Evolutionary conservation across 2,329 filamentous ascomycete species (phyloP).

Genomic region (Cadophora sp.): DNA sequence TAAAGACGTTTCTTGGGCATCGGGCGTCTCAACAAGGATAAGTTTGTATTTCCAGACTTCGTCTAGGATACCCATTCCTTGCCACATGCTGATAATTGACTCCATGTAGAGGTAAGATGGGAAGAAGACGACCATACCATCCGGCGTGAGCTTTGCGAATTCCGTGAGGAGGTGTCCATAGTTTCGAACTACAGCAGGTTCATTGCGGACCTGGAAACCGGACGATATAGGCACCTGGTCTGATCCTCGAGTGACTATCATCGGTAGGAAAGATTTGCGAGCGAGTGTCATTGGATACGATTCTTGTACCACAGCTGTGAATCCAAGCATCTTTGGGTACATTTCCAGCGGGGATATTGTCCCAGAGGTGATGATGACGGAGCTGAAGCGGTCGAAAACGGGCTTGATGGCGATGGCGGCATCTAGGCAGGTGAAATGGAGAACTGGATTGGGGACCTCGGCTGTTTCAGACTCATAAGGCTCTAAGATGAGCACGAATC

Average conservation of each 20-base stretch:
- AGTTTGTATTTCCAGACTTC: constrained; percentile 99
- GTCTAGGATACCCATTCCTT: constrained; percentile 96
- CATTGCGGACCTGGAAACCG: constrained; percentile 93
- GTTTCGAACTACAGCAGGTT: constrained; percentile 95
- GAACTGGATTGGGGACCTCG: constrained; percentile 93
- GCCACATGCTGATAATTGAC: constrained; percentile 98
- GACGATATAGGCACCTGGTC: constrained; percentile 94
- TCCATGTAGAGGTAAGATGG: constrained; percentile 99
- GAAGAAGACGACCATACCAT: constrained; percentile 99
- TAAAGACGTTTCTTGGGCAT: constrained; percentile 94
- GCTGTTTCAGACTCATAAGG: constrained; percentile 96
- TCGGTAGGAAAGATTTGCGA: constrained; percentile 91
- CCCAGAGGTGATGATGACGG: constrained; percentile 97
- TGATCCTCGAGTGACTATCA: constrained; percentile 95
- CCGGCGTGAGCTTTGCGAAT: constrained; percentile 93
- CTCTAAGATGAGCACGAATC: constrained; percentile 94
- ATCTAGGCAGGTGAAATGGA: constrained; percentile 96
- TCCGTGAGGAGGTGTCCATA: constrained; percentile 94
- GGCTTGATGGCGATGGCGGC: constrained; percentile 98
- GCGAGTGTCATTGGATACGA: constrained; percentile 98
- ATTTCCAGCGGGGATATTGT: constrained; percentile 97
- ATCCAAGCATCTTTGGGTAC: constrained; percentile 98
- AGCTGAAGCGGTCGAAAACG: constrained; percentile 96
- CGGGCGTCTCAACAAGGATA: constrained; percentile 95
- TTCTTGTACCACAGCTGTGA: constrained; percentile 90